These are phyloP conservation scores for Nidularia pulvinata DNA, from an alignment of 768 basidiomycete species.

Conservation along the genomic window DNA sequence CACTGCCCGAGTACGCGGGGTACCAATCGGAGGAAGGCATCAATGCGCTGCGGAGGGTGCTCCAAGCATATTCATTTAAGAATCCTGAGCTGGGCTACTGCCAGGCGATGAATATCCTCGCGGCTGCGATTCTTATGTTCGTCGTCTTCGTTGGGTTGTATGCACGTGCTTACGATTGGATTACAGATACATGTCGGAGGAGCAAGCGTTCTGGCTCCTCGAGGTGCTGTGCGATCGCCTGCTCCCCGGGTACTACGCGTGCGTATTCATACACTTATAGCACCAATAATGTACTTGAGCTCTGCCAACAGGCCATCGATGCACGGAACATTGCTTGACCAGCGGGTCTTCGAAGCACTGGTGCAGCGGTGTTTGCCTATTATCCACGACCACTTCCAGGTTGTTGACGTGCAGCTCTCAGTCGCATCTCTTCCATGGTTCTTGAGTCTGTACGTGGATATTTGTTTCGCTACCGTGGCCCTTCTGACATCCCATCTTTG, in stretches of 20 bases:
- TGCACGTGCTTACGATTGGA: constrained; percentile 5
- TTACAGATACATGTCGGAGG: constrained; percentile 95
- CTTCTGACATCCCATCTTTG: background rate
- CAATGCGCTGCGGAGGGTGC: constrained; percentile 77
- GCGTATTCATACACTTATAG: constrained; percentile 11
- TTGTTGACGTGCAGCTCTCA: constrained; percentile 93
- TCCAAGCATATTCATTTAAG: constrained; percentile 95
- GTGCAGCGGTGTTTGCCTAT: constrained; percentile 89
- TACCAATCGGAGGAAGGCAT: constrained; percentile 94
- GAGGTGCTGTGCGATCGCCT: constrained; percentile 94
- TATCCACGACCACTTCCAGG: constrained; percentile 90
- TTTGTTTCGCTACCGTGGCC: background rate
- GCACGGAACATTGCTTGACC: constrained; percentile 99
- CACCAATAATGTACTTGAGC: constrained; percentile 1
- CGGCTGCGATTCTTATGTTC: constrained; percentile 92
- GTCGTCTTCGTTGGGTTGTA: constrained; percentile 12
- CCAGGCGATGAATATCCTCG: constrained; percentile 99
- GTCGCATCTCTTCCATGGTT: constrained; percentile 99
- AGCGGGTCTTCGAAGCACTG: constrained; percentile 95
- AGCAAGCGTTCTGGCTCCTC: constrained; percentile 97
- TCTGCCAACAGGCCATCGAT: constrained; percentile 75
- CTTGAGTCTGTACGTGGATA: constrained; percentile 79
- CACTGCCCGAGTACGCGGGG: constrained; percentile 95
- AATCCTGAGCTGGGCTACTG: constrained; percentile 96
- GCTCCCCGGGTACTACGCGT: constrained; percentile 98